Conservation (phyloP, 2,329 filamentous ascomycete species). For the Ascosphaera apis region DNA sequence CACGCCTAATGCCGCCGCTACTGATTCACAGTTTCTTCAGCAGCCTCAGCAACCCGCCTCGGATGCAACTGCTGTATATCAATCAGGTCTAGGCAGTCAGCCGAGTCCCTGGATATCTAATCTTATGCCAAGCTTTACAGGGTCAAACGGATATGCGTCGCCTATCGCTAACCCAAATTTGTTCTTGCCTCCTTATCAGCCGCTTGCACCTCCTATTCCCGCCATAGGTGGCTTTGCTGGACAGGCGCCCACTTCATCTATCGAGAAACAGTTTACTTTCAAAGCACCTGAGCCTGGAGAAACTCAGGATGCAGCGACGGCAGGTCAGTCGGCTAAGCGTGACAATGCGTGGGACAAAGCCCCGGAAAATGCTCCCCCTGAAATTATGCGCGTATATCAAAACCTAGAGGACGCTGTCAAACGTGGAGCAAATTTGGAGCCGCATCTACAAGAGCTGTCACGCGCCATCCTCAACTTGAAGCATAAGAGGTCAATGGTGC, state of each 20-base stretch:
- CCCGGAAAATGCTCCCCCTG: conserved; percentile 5
- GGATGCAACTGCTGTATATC: not conserved
- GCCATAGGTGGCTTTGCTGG: too few relatives aligned
- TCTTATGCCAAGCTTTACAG: not conserved
- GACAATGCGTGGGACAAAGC: not conserved
- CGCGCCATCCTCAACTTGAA: conserved; percentile 6
- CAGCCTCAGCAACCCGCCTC: not conserved
- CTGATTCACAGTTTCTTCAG: not conserved
- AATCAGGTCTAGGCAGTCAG: not conserved
- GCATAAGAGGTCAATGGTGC: conserved; percentile 3
- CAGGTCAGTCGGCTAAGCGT: not conserved
- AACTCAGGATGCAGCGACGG: conserved; percentile 1
- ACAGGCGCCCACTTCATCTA: too few relatives aligned
- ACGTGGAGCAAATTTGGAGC: conserved; percentile 10
- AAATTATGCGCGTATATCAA: conserved; percentile 11
- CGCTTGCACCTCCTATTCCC: not conserved
- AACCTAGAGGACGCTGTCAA: conserved; percentile 12
- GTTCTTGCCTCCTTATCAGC: not conserved
- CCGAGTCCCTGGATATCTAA: not conserved
- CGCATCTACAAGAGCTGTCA: conserved; percentile 12
- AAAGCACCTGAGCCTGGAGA: conserved; percentile 1
- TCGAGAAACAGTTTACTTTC: too few relatives aligned
- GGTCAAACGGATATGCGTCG: not conserved
- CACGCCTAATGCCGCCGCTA: too few relatives aligned
- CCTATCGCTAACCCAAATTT: not conserved